Percentiles rank a stretch among this genome's conserved stretches.
Conservation (phyloP, 2,329 filamentous ascomycete genomes). For the Drechslerella dactyloides region DNA sequence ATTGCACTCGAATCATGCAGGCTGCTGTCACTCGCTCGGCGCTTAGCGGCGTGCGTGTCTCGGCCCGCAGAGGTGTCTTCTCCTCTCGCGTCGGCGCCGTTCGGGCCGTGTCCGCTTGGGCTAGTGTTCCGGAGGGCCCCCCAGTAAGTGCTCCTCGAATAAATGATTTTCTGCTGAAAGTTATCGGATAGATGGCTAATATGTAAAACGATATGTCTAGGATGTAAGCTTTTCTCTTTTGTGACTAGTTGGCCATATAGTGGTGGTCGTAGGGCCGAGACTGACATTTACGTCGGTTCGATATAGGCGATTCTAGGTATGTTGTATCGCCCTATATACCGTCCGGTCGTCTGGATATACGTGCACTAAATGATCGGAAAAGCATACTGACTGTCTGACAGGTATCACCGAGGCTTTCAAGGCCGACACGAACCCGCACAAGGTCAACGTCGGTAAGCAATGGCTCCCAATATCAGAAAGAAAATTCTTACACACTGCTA, state of each 20-base stretch:
- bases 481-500: conserved; percentile 7
- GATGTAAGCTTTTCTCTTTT: conserved; percentile 57
- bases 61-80: conserved; percentile 36
- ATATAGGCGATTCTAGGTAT: conserved; percentile 61
- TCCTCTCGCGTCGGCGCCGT: conserved; percentile 56
- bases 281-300: not conserved
- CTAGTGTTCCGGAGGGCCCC: conserved; percentile 89
- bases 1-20: conserved; percentile 40
- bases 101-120: conserved; percentile 81
- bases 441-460: conserved; percentile 82
- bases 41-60: conserved; percentile 34
- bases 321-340: conserved; percentile 19
- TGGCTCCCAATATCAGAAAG: too few species aligned
- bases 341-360: not conserved
- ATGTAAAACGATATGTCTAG: conserved; percentile 53
- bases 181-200: conserved; percentile 33
- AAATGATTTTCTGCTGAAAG: conserved; percentile 44
- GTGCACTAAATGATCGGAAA: not conserved
- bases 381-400: conserved; percentile 22
- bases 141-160: conserved; percentile 70
- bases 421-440: conserved; percentile 76
- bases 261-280: not conserved
- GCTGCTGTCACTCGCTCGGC: conserved; percentile 33
- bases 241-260: conserved; percentile 24
- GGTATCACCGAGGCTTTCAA: conserved; percentile 68